These are phyloP conservation scores for Annulohypoxylon moriforme DNA, from an alignment of 495 filamentous ascomycete genomes.

Conservation along the genomic window DNA sequence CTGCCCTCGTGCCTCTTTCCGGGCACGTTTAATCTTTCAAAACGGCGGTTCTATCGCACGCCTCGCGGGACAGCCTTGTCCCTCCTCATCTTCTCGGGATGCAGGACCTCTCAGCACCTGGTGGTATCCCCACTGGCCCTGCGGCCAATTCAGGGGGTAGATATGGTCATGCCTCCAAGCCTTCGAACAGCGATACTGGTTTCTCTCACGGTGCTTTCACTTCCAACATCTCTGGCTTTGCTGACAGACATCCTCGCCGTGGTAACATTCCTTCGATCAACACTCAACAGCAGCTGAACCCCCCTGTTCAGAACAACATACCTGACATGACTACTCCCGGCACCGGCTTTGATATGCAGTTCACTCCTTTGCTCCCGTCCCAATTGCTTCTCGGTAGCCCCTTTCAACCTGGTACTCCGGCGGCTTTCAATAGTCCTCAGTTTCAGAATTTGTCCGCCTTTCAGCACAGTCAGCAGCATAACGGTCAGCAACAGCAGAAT, in stretches of 20 bases:
- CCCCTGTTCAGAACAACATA: constrained; percentile 48
- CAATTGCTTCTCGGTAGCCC: constrained; percentile 95
- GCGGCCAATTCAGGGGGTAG: constrained; percentile 65
- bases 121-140: constrained; percentile 63
- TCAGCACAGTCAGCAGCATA: constrained; percentile 72
- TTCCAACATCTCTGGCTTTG: constrained; percentile 82
- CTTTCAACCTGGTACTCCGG: constrained; percentile 94
- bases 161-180: constrained; percentile 75
- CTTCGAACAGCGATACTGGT: constrained; percentile 81
- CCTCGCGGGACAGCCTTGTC: constrained; percentile 78
- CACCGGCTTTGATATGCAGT: constrained; percentile 96
- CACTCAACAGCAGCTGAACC: constrained; percentile 70
- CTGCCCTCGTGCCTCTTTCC: constrained; percentile 59
- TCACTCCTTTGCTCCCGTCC: constrained; percentile 93
- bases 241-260: constrained; percentile 82
- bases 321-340: constrained; percentile 87
- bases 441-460: constrained; percentile 87
- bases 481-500: constrained; percentile 68
- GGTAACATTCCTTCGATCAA: constrained; percentile 94
- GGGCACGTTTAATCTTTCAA: constrained; percentile 70
- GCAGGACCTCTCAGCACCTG: constrained; percentile 78
- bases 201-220: constrained; percentile 92
- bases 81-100: constrained; percentile 85
- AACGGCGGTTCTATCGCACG: constrained; percentile 76
- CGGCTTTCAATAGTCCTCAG: constrained; percentile 88